Evolutionary conservation across 148 eudicot genomes (phyloP), one percentile per base, ranked within the genome.

Genomic region (Rhododendron ferrugineum): DNA sequence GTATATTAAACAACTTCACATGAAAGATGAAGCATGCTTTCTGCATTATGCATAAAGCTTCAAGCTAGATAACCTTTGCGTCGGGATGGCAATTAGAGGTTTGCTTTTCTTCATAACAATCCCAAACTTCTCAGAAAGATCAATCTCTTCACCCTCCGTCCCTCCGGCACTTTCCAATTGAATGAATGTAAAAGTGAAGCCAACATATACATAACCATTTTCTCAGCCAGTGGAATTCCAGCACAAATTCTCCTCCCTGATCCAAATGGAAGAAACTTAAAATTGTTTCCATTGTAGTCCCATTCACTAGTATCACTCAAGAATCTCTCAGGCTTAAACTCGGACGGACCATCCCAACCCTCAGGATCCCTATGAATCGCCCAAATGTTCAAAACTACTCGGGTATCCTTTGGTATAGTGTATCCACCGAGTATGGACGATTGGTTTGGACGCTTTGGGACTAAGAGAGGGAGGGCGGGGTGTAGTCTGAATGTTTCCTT

Each of bases 181-280:
- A 89, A 91, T 72, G 85, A 83, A 86, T 91, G 92, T 84, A 89
- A 70, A 3, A 88, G 52, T 5, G 90, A 89, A 74, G 91, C 92
- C 79, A 92, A 83, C 23, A 83, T 20, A 62, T 81, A 70, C 80
- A 88, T 49, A 2, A 87, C 34, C 64, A 42, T 92, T 68, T 80
- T 89, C 81, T 90, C 91, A 0, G 91, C 92, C 54, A 92, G 47
- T 0, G 84, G 37, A 22, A 88, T 68, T 5, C 92, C 92, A 2
- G 90, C 81, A 60, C 95, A 91, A 4, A 83, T 87, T 84, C 95
- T 91, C 80, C 92, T 88, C 6, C 92, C 92, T 0, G 92, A 88
- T 3, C 93, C 90, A 82, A 90, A 90, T 0, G 93, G 93, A 37
- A 93, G 74, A 20, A 78, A 90, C 74, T 86, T 47, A n/a, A 86